Base-by-base conservation (phyloP, 331 rosid species). In the Saraca asoca region DNA sequence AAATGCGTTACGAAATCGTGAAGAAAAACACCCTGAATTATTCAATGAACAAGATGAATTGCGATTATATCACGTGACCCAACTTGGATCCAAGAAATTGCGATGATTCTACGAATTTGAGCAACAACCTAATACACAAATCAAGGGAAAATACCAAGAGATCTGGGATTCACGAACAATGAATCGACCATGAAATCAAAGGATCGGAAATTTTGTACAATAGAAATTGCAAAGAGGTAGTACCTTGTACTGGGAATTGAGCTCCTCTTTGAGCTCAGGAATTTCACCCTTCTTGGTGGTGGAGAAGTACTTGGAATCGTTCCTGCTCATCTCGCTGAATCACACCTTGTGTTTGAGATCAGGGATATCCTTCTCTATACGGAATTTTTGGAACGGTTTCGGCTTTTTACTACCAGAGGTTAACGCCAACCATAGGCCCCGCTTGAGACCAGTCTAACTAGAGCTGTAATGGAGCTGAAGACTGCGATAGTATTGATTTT, bases 261-360 rank as follows among this genome's bases (percentile, higher is more conserved):
- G 99, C 93, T 94, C 99, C 78, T 94, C 99, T 54, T 94, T 94
- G 85, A 94, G 99, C 89, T 94, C 99, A 12, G 99, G 99, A 72
- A 94, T 94, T 82, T 94, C 99, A 13, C 99, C 99, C 86, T 94
- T 94, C 80, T 94, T 94, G 39, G 99, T 94, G 75, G 99, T 94
- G 51, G 99, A 94, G 79, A 94, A 94, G 79, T 94, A 94, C 85
- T 94, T 94, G 68, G 99, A 94, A 72, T 94, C 97, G 91, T 94
- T 95, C 41, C 97, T 82, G 75, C 99, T 94, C 99, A 94, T 93
- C 73, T 42, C 66, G 43, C 43, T 39, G 8, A 7, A 2, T 39
- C 11, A 5, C 43, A 24, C 43, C 43, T 39, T 39, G 11, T 39
- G 43, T 9, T 10, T 37, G n/a, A 24, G 1, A 3, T 3, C 31